phyloP scores from a whole-genome alignment of 768 basidiomycete species.

The Termitomyces sp. region DNA sequence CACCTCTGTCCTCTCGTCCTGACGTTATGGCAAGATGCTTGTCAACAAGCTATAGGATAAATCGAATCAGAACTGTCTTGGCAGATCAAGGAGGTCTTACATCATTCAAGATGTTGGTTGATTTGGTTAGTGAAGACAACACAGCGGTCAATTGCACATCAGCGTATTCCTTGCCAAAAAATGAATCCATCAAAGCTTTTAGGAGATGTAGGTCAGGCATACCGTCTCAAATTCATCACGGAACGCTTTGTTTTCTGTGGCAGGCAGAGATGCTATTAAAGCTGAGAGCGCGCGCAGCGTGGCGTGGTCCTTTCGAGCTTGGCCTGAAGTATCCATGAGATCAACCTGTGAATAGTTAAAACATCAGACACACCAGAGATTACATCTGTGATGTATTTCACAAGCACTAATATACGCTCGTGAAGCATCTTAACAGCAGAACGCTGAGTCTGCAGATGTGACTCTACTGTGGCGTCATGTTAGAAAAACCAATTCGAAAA shows the following conservation, averaged over 20 bases:
- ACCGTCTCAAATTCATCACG: slow-evolving; percentile 88
- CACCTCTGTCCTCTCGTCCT: slow-evolving; percentile 49
- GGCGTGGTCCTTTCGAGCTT: slow-evolving; percentile 71
- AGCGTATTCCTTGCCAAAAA: slow-evolving; percentile 72
- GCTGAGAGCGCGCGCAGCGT: slow-evolving; percentile 82
- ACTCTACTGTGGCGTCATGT: slow-evolving; percentile 59
- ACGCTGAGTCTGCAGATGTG: slow-evolving; percentile 85
- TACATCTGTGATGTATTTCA: slow-evolving; percentile 79
- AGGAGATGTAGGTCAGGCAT: background rate
- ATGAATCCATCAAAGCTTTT: background rate
- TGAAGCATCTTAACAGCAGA: slow-evolving; percentile 97
- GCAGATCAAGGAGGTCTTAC: slow-evolving; percentile 37
- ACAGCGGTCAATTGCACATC: slow-evolving; percentile 93
- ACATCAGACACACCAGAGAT: slow-evolving; percentile 48
- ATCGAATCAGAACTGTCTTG: slow-evolving; percentile 1
- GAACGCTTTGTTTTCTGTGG: slow-evolving; percentile 78
- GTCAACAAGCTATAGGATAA: slow-evolving; percentile 58
- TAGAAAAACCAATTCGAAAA: slow-evolving; percentile 1
- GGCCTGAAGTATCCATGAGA: slow-evolving; percentile 39
- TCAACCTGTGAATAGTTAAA: background rate
- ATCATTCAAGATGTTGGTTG: slow-evolving; percentile 82
- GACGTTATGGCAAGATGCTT: slow-evolving; percentile 64
- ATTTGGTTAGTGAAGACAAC: slow-evolving; percentile 84
- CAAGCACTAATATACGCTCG: slow-evolving; percentile 80
- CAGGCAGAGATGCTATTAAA: slow-evolving; percentile 82